Conservation (phyloP, 1,139 yeast genomes). For the Suhomyces chickasaworum region DNA sequence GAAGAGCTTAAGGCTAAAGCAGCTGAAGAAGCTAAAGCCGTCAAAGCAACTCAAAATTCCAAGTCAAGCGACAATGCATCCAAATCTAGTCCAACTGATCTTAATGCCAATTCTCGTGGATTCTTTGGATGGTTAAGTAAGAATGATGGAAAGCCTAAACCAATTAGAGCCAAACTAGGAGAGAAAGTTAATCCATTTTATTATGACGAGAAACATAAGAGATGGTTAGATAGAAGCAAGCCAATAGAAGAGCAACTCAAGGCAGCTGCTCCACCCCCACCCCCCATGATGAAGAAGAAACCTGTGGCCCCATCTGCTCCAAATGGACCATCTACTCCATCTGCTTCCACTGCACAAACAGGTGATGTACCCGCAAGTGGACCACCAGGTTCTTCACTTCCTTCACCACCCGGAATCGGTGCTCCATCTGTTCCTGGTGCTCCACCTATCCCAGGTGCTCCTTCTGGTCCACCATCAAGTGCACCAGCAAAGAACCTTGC, state of each 20-base stretch:
- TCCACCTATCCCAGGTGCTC: neutral
- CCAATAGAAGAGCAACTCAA: slow-evolving; percentile 71
- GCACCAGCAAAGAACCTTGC: slow-evolving; percentile 31
- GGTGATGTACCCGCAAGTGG: slow-evolving; percentile 4
- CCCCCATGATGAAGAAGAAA: slow-evolving; percentile 54
- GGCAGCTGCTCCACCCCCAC: slow-evolving; percentile 70
- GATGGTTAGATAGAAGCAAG: slow-evolving; percentile 81
- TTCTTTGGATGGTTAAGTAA: slow-evolving; percentile 55
- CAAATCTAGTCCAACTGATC: slow-evolving; percentile 12
- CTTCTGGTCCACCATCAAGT: slow-evolving; percentile 15
- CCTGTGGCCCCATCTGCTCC: neutral
- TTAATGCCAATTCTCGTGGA: slow-evolving; percentile 22
- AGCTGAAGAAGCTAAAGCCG: slow-evolving; percentile 21
- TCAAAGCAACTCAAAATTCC: too few species aligned
- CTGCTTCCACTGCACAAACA: slow-evolving; percentile 16
- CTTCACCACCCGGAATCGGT: slow-evolving; percentile 10
- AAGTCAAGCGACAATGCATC: slow-evolving; percentile 6
- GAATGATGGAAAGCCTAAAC: slow-evolving; percentile 66
- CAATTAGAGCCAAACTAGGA: slow-evolving; percentile 84
- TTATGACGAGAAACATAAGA: slow-evolving; percentile 79
- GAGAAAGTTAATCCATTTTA: slow-evolving; percentile 57
- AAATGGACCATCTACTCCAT: slow-evolving; percentile 3
- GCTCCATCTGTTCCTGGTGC: slow-evolving; percentile 1
- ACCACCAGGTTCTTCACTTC: slow-evolving; percentile 10
- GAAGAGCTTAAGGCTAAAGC: slow-evolving; percentile 19